These are phyloP conservation scores for Rhizopogon salebrosus DNA, from an alignment of 768 basidiomycete genomes.

Conservation along the genomic window DNA sequence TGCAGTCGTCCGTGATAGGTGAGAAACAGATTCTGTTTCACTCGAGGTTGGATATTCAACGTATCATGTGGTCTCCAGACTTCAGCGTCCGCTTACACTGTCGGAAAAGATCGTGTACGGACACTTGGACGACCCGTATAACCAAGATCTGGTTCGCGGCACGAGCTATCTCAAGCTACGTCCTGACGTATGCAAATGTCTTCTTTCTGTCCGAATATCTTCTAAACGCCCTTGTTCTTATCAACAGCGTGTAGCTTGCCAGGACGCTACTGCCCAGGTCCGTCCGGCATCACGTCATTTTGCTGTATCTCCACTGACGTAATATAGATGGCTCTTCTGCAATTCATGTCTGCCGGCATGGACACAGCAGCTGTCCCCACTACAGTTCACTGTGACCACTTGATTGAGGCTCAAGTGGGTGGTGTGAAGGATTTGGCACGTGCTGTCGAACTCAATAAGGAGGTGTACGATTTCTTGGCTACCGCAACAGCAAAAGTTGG, in stretches of 20 bases:
- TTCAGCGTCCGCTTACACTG: conserved; percentile 85
- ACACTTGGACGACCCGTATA: conserved; percentile 91
- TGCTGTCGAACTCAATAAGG: conserved; percentile 91
- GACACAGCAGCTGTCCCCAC: conserved; percentile 96
- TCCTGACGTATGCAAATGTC: conserved; percentile 72
- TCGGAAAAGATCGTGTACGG: conserved; percentile 98
- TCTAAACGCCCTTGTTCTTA: conserved; percentile 6
- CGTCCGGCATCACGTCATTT: conserved; percentile 18
- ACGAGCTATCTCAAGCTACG: conserved; percentile 95
- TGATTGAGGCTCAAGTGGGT: conserved; percentile 95
- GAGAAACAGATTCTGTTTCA: conserved; percentile 3
- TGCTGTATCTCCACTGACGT: conserved; percentile 19
- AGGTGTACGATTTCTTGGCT: conserved; percentile 99
- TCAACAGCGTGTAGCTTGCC: conserved; percentile 77
- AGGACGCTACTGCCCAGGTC: conserved; percentile 88
- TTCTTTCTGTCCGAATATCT: background rate
- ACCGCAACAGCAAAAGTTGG: conserved; percentile 88
- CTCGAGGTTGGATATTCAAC: background rate
- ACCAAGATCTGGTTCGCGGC: conserved; percentile 88
- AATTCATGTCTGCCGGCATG: conserved; percentile 99
- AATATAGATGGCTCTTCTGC: conserved; percentile 92
- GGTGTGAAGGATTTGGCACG: conserved; percentile 92
- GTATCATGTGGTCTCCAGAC: conserved; percentile 36
- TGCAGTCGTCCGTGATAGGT: conserved; percentile 81
- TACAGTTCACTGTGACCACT: conserved; percentile 98